phyloP scores from a whole-genome alignment of 495 filamentous ascomycete genomes.

The Aspergillus conjunctus region DNA sequence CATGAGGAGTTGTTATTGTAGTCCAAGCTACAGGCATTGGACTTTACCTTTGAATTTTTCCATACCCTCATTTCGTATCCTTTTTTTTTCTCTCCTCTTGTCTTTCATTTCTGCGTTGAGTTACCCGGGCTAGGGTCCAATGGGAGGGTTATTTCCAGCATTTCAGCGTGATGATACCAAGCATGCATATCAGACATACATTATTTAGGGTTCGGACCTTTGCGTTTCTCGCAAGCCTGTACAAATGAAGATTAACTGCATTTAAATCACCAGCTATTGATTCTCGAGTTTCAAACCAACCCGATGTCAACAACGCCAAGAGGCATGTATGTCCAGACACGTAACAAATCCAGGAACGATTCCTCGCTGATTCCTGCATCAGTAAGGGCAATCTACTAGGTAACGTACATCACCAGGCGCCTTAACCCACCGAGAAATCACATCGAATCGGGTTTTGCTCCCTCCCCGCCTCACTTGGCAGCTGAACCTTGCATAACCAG shows the following conservation, averaged over 20 bases:
- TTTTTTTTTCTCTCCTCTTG: neutral
- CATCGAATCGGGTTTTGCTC: too few relatives aligned
- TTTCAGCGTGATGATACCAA: constrained; percentile 22
- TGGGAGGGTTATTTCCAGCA: constrained; percentile 11
- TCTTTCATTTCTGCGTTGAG: constrained; percentile 2
- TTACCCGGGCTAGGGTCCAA: neutral
- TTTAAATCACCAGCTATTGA: neutral
- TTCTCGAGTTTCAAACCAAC: neutral
- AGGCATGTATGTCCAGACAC: neutral
- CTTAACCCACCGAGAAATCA: too few relatives aligned
- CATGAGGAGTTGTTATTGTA: constrained; percentile 41
- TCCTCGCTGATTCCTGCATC: too few relatives aligned
- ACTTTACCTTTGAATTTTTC: neutral
- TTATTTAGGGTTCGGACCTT: neutral
- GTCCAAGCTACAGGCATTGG: neutral
- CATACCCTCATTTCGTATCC: neutral
- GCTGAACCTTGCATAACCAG: too few relatives aligned
- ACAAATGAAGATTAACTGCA: neutral
- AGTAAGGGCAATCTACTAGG: too few relatives aligned
- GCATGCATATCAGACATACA: constrained; percentile 1
- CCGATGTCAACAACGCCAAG: neutral
- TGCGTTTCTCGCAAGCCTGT: neutral
- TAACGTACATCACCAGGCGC: too few relatives aligned
- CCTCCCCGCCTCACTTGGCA: too few relatives aligned
- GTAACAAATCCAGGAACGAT: neutral